phyloP scores from a whole-genome alignment of 139 green algal genomes.

The Eudorina sp. region DNA sequence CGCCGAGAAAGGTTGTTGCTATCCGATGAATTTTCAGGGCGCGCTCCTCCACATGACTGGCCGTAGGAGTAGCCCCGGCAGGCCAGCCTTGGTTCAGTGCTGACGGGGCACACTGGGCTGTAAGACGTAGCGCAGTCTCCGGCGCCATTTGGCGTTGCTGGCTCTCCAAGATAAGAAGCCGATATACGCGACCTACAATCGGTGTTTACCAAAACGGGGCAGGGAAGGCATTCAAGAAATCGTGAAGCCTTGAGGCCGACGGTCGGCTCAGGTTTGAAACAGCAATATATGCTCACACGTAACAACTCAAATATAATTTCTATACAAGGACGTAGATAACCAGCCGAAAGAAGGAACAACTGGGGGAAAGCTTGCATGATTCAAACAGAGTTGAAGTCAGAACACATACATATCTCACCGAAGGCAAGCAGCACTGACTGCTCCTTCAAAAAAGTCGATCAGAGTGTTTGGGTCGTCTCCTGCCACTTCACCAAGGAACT shows the following conservation, averaged over 20 bases:
- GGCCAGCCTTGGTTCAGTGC: too few relatives aligned
- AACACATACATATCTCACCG: too few relatives aligned
- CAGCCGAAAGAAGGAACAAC: too few relatives aligned
- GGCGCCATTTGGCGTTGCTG: slow-evolving; percentile 23
- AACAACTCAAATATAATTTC: too few relatives aligned
- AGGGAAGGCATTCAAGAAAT: too few relatives aligned
- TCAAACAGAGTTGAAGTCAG: too few relatives aligned
- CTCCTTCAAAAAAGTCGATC: neutral
- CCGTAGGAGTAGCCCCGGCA: neutral
- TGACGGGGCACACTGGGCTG: neutral
- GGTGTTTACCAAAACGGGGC: too few relatives aligned
- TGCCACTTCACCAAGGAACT: neutral
- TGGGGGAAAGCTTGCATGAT: too few relatives aligned
- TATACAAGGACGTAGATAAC: too few relatives aligned
- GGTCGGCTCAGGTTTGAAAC: too few relatives aligned
- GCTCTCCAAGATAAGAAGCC: neutral
- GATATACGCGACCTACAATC: neutral
- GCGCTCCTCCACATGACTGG: neutral
- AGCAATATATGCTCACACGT: too few relatives aligned
- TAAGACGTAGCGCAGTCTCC: neutral
- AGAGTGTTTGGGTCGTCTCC: neutral
- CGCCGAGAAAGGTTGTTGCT: neutral
- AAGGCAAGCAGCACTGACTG: neutral
- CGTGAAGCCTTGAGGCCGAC: too few relatives aligned
- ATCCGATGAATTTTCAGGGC: neutral